Conservation (phyloP, 176 grass and related monocot species). For the Paspalum notatum region DNA sequence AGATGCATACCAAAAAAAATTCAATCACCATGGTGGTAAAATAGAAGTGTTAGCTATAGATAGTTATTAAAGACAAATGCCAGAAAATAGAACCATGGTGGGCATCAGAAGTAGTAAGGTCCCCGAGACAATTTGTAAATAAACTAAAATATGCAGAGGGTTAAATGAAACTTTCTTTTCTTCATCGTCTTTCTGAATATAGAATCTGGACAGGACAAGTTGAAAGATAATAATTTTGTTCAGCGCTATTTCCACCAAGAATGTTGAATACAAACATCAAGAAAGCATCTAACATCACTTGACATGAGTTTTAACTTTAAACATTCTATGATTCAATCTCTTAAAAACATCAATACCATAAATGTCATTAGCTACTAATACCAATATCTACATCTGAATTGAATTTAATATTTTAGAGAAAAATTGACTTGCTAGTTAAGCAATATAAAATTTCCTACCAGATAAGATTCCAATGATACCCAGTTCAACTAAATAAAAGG, state of each 20-base stretch:
- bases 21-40: constrained; percentile 62
- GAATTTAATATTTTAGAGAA: no score
- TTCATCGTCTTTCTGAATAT: constrained; percentile 70
- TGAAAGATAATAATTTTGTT: constrained; percentile 22
- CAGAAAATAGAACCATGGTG: no score
- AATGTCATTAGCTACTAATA: background rate
- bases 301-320: background rate
- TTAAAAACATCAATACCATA: background rate
- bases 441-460: no score
- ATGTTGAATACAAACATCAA: constrained; percentile 51
- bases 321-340: no score
- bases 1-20: constrained; percentile 63
- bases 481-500: no score
- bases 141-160: constrained; percentile 66
- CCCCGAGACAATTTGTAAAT: constrained; percentile 70
- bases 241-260: constrained; percentile 58
- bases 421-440: no score
- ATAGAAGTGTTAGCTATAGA: no score
- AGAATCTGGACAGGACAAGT: constrained; percentile 59
- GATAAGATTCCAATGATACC: no score
- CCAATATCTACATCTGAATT: no score
- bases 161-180: constrained; percentile 78
- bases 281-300: constrained; percentile 21
- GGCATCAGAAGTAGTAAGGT: constrained; percentile 59
- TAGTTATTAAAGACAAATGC: no score